These are phyloP conservation scores for Akanthomyces lecanii DNA, from an alignment of 2,329 filamentous ascomycete species.

Conservation along the genomic window DNA sequence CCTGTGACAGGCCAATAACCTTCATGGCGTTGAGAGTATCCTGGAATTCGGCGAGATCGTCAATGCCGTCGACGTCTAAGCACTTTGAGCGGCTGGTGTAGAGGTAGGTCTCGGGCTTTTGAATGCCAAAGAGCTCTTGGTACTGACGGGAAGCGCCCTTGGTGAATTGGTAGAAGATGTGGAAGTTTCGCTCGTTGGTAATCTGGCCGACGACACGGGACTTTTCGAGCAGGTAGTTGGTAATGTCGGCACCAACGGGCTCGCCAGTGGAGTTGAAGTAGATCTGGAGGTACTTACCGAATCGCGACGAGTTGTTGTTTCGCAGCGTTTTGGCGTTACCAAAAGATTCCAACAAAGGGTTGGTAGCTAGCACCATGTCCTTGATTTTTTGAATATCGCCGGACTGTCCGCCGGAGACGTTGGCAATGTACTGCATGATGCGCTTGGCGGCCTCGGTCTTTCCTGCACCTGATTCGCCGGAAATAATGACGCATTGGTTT, in stretches of 20 bases:
- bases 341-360: slow-evolving; percentile 93
- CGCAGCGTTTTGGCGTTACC: slow-evolving; percentile 96
- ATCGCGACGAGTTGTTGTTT: slow-evolving; percentile 98
- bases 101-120: slow-evolving; percentile 85
- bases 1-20: slow-evolving; percentile 81
- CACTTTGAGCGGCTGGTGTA: slow-evolving; percentile 96
- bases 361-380: slow-evolving; percentile 98
- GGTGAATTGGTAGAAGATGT: slow-evolving; percentile 99
- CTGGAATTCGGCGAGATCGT: slow-evolving; percentile 81
- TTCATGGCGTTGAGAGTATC: slow-evolving; percentile 95
- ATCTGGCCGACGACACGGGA: slow-evolving; percentile 94
- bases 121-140: slow-evolving; percentile 81
- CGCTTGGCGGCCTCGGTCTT: slow-evolving; percentile 98
- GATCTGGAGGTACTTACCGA: slow-evolving; percentile 97
- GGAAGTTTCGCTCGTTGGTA: slow-evolving; percentile 92
- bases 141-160: slow-evolving; percentile 89
- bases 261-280: slow-evolving; percentile 91
- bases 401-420: slow-evolving; percentile 79
- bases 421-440: slow-evolving; percentile 99
- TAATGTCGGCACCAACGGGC: slow-evolving; percentile 94
- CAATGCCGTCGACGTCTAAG: slow-evolving; percentile 88
- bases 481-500: slow-evolving; percentile 99
- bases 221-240: slow-evolving; percentile 96
- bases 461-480: slow-evolving; percentile 93
- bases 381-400: slow-evolving; percentile 94